These are phyloP conservation scores for Wallacemonas rigidus DNA, from an alignment of 208 protist genomes.

Conservation along the genomic window DNA sequence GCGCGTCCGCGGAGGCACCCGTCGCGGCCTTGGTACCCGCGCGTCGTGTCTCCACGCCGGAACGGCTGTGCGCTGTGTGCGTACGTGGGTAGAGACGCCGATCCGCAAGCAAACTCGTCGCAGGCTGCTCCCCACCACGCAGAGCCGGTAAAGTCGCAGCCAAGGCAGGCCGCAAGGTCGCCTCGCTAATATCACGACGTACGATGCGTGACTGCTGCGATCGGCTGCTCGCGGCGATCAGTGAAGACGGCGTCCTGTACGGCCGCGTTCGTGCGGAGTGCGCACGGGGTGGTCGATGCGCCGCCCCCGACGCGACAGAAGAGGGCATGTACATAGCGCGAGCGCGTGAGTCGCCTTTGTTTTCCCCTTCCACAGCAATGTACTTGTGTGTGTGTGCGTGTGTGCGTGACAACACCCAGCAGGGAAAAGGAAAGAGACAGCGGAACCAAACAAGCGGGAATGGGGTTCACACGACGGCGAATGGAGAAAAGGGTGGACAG, in stretches of 20 bases:
- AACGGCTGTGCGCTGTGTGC: no score
- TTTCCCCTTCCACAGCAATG: not conserved
- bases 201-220: not conserved
- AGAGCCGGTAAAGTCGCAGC: constrained; percentile 4
- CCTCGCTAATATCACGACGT: not conserved
- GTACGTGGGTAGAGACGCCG: constrained; percentile 11
- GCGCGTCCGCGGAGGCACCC: no score
- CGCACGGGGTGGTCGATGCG: not conserved
- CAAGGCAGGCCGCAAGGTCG: constrained; percentile 3
- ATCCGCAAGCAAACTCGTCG: no score
- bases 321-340: not conserved
- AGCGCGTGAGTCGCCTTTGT: no score
- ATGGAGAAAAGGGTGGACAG: no score
- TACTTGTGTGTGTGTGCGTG: not conserved
- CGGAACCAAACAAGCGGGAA: not conserved
- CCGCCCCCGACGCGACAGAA: not conserved
- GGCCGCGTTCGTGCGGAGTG: not conserved
- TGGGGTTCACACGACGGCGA: no score
- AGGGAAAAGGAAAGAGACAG: constrained; percentile 7
- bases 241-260: not conserved
- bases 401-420: not conserved
- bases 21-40: no score
- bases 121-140: no score
- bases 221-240: not conserved
- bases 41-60: no score